Base-by-base conservation (phyloP, 345 rosid genomes). In the Erucastrum elatum region DNA sequence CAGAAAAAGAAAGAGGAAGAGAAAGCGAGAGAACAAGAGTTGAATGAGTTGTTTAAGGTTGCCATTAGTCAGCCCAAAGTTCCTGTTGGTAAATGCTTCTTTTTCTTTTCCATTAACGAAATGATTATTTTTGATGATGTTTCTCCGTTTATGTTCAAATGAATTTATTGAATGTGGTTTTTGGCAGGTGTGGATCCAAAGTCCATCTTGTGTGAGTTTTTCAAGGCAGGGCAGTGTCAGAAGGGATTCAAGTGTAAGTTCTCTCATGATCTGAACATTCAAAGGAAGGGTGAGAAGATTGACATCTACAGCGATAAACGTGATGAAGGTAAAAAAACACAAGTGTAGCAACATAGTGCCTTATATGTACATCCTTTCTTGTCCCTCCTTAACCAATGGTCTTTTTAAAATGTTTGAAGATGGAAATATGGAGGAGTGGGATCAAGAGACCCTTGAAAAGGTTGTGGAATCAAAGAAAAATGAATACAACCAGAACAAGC, bases 1-100 rank as follows among this genome's bases (percentile, higher is more conserved):
- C 96, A 94, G 98, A 91, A 94, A 84, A 94, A 92, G 97, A 91
- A 94, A 81, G 98, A 94, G 78, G 97, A 94, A 81, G 98, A 94
- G 77, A 90, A 90, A 84, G 97, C 95, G 6, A 90, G 88, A 76
- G 98, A 94, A 85, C 89, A 85, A 84, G 97, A 94, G 89, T 82
- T 94, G 78, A 94, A 86, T 83, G 97, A 92, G 67, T 82, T 94
- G 84, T 94, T 94, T 74, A 94, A 94, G 87, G 84, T 88, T 61
- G 97, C 97, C 6, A 88, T 94, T 67, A 92, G 90, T 80, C 98
- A 94, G 89, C 98, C 98, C 0, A 94, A 94, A 88, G 98, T 94
- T 67, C 97, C 97, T 1, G 56, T 70, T 16, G 98, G 97, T 92
- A 84, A 39, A 4, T 70, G 76, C 69, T 44, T 44, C 51, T 25